Evolutionary conservation across 2,329 filamentous ascomycete species (phyloP).

Genomic region (Diaporthe helianthi): DNA sequence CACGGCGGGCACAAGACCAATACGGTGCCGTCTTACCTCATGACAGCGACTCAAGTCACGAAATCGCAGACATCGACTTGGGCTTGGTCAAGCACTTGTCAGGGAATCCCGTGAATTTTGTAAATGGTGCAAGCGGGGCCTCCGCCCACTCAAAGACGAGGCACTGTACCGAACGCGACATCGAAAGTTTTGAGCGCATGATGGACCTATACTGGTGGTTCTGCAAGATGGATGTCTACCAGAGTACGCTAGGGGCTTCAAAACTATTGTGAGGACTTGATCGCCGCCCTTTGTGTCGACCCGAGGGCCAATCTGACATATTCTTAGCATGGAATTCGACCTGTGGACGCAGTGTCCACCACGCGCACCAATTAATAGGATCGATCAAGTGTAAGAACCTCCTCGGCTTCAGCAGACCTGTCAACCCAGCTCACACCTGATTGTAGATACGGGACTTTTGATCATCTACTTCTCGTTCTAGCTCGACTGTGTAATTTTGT

Average conservation of each 20-base stretch:
- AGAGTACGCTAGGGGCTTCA: conserved; percentile 87
- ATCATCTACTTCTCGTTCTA: conserved; percentile 84
- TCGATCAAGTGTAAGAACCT: conserved; percentile 71
- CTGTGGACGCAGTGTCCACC: conserved; percentile 89
- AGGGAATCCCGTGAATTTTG: conserved; percentile 45
- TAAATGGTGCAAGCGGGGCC: conserved; percentile 34
- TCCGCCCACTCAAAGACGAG: conserved; percentile 28
- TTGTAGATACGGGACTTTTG: conserved; percentile 81
- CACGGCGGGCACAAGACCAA: conserved; percentile 30
- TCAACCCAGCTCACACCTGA: conserved; percentile 37
- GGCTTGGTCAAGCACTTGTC: conserved; percentile 51
- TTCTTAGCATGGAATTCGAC: conserved; percentile 74
- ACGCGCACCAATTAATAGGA: conserved; percentile 76
- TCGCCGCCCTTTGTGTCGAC: background rate
- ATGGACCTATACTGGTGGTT: conserved; percentile 97
- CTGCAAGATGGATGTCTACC: conserved; percentile 90
- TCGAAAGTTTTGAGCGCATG: conserved; percentile 80
- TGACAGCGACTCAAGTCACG: conserved; percentile 38
- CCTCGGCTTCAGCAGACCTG: background rate
- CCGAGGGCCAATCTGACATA: conserved; percentile 37
- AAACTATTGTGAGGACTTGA: conserved; percentile 74
- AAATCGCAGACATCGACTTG: conserved; percentile 51
- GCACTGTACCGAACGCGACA: conserved; percentile 62
- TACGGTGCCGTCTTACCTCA: conserved; percentile 39
- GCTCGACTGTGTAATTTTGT: conserved; percentile 82